Evolutionary conservation across 345 rosid species (phyloP), one percentile per base, ranked within the genome.

Genomic region (Eucalyptus decipiens): DNA sequence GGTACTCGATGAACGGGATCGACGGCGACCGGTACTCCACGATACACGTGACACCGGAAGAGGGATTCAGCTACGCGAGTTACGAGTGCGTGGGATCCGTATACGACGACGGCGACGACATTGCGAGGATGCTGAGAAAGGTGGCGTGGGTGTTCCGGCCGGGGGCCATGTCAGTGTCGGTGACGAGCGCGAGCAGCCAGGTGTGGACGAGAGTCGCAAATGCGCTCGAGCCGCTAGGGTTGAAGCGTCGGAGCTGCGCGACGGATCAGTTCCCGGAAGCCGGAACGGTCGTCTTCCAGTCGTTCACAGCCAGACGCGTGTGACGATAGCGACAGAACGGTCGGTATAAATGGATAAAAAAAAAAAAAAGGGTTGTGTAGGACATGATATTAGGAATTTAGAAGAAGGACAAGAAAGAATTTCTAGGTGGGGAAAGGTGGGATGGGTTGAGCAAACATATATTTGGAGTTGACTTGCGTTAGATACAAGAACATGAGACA

Each of bases 1-100:
- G 99, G 3, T 98, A 98, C 93, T 98, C 99, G 26, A 98, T 98
- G 99, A 98, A 98, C 23, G 98, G 99, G 88, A 94, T 98, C 54
- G 96, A 95, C 85, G 93, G 95, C 2, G 96, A 96, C n/a, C 95
- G 98, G 34, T 98, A 98, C 96, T 98, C 99, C 3, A 98, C 99
- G 9, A 97, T 98, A 48, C 99, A 98, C 88, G 99, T 98, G 40
- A 98, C 99, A 2, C 99, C 99, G 2, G 99, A 98, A 90, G 99
- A 95, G 56, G 99, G 99, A 10, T 97, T 92, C 86, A 97, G 99
- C 94, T 98, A 98, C 87, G 99, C 99, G 0, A 98, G 99, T 91
- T 98, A 93, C 87, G 99, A 98, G 93, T 94, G 96, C 67, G 91
- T 96, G 7, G 98, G 98, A 47, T 95, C 97, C 86, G 85, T 93